Conservation (phyloP, 2,329 filamentous ascomycete genomes). For the Clathrospora elynae region DNA sequence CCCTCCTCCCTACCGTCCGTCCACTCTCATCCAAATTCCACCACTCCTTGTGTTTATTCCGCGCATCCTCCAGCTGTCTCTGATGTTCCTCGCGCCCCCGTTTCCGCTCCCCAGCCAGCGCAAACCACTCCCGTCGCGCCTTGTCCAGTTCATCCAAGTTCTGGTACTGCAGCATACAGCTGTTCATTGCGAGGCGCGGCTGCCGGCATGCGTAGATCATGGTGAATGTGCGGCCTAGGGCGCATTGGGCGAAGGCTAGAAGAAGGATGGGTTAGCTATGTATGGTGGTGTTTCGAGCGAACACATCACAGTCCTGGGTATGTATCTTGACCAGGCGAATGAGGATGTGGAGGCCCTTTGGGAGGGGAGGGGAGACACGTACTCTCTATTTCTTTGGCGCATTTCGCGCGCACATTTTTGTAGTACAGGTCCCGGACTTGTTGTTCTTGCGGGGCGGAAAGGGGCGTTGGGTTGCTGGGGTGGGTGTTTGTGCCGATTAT, state of each 20-base stretch:
- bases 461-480: slow-evolving; percentile 62
- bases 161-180: slow-evolving; percentile 86
- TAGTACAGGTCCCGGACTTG: slow-evolving; percentile 79
- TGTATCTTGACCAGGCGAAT: too few species aligned
- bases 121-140: slow-evolving; percentile 93
- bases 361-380: slow-evolving; percentile 15
- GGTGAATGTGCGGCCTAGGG: slow-evolving; percentile 80
- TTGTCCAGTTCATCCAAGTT: slow-evolving; percentile 84
- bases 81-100: slow-evolving; percentile 65
- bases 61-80: slow-evolving; percentile 53
- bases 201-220: slow-evolving; percentile 84
- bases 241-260: slow-evolving; percentile 89
- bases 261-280: not conserved
- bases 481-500: slow-evolving; percentile 26
- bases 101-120: slow-evolving; percentile 71
- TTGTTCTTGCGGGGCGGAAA: slow-evolving; percentile 71
- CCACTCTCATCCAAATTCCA: slow-evolving; percentile 54
- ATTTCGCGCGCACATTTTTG: slow-evolving; percentile 77
- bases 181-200: slow-evolving; percentile 85
- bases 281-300: not conserved
- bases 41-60: slow-evolving; percentile 57
- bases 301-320: not conserved
- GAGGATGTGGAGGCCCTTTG: not conserved
- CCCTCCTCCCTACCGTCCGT: slow-evolving; percentile 32
- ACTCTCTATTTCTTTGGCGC: slow-evolving; percentile 68